These are phyloP conservation scores for Zea mays DNA, from an alignment of 176 grass and related monocot species.

Conservation along the genomic window Zm-B73-REFERENCE-NAM-5.0 NC_050097.1:12504001-12504500, in stretches of 20 bases:
- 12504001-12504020: slow-evolving; percentile 21
- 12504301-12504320: slow-evolving; percentile 45
- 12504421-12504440: slow-evolving; percentile 96
- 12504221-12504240: slow-evolving; percentile 71
- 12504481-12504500: slow-evolving; percentile 15
- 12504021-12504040: slow-evolving; percentile 56
- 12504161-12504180: slow-evolving; percentile 91
- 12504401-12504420: slow-evolving; percentile 99
- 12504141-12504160: slow-evolving; percentile 67
- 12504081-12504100: slow-evolving; percentile 77
- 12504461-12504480: slow-evolving; percentile 78
- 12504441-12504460: slow-evolving; percentile 78
- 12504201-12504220: slow-evolving; percentile 82
- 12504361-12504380: slow-evolving; percentile 94
- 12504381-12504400: slow-evolving; percentile 65
- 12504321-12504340: slow-evolving; percentile 93
- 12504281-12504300: slow-evolving; percentile 36
- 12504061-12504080: slow-evolving; percentile 70
- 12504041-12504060: slow-evolving; percentile 62
- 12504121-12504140: slow-evolving; percentile 87
- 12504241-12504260: slow-evolving; percentile 22
- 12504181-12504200: slow-evolving; percentile 91
- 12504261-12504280: background rate
- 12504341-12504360: slow-evolving; percentile 99
- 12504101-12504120: slow-evolving; percentile 70